Base-by-base conservation (phyloP, 768 basidiomycete species). In the Nidularia pulvinata region DNA sequence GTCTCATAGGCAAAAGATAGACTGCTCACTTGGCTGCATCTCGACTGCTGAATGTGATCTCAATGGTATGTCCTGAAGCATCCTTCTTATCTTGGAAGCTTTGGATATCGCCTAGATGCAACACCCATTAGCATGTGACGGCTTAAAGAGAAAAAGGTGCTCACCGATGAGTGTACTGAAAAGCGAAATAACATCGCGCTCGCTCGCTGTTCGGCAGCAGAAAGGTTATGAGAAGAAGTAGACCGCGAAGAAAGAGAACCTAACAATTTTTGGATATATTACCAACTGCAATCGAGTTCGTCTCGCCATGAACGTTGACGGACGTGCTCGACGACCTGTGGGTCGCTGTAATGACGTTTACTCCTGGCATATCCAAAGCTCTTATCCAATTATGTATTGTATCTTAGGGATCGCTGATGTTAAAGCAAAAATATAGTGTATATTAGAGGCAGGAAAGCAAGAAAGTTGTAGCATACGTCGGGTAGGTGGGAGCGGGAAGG, bases 101-200 rank as follows among this genome's bases (percentile, higher is more conserved):
- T 46, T 74, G 73, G 51, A 86, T 77, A 37, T 82, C 79, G 51
- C 84, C 85, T 85, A 56, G 46, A 35, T 10, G 25, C 13, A 10
- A 25, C 34, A 19, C 16, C 46, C 19, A 42, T n/a, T 48, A 11
- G 22, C n/a, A 37, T 30, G n/a, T 33, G 32, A 34, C 25, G 50
- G 36, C 33, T 6, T 19, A 14, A 39, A 50, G 50, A 36, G 44
- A 36, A 37, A 19, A 36, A 25, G 37, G 44, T 33, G 58, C 62
- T 19, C 61, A 84, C 85, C 85, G 49, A 86, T 82, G 46, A 83
- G 71, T 33, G 71, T 79, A 54, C 71, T 76, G 63, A 88, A 88
- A 52, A 87, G 67, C 11, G 81, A 71, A 19, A 81, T 68, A 19
- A 87, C 70, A 57, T 86, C 84, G 64, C 57, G 72, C 66, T 50